phyloP scores from a whole-genome alignment of 139 green algal genomes.

The Auxenochlorella pyrenoidosa region DNA sequence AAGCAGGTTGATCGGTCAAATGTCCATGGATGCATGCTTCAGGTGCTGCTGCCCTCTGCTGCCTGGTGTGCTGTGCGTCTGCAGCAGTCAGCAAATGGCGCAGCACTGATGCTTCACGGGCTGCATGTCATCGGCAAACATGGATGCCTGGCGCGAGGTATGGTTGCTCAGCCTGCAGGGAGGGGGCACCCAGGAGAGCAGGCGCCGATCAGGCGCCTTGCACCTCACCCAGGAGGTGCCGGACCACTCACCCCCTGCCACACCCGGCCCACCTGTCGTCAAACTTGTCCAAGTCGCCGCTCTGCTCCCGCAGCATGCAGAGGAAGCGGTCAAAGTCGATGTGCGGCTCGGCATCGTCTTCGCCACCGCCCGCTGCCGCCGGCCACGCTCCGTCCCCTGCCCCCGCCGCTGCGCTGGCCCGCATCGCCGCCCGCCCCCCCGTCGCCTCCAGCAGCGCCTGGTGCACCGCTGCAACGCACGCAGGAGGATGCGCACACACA shows the following conservation, averaged over 20 bases:
- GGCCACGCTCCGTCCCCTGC: not conserved
- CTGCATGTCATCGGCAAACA: not conserved
- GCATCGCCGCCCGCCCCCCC: not conserved
- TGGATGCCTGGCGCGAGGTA: not conserved
- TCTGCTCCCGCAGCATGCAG: not conserved
- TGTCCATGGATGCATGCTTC: no score
- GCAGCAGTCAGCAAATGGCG: not conserved
- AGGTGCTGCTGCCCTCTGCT: not conserved
- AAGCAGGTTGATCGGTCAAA: no score
- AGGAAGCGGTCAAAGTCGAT: conserved; percentile 42
- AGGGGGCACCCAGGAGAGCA: not conserved
- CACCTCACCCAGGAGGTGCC: no score
- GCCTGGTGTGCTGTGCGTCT: not conserved
- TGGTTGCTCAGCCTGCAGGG: conserved; percentile 18
- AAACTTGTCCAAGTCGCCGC: conserved; percentile 36
- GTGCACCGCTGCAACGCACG: not conserved
- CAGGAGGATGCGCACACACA: not conserved
- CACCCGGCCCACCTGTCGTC: conserved; percentile 23
- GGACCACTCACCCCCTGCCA: not conserved
- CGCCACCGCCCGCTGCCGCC: not conserved
- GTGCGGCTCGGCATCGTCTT: not conserved
- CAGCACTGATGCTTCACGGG: not conserved
- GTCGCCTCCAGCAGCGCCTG: conserved; percentile 36
- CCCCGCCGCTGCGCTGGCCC: not conserved
- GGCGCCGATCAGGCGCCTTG: not conserved